Base-by-base conservation (phyloP, 2,329 filamentous ascomycete species). In the Xylaria sp. region DNA sequence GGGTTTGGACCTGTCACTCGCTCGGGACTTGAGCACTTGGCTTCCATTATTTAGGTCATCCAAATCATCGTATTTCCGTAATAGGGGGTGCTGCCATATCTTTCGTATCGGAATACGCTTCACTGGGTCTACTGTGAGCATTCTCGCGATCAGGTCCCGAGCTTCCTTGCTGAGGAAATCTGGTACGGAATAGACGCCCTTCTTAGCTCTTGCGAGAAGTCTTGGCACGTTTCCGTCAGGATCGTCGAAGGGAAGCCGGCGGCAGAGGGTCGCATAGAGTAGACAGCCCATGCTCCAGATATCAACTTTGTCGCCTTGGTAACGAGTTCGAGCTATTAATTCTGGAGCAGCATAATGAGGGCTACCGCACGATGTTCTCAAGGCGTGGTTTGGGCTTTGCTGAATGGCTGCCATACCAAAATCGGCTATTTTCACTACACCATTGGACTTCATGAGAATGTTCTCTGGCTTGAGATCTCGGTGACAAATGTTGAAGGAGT, bases 381-480 rank as follows among this genome's bases (percentile, higher is more conserved):
- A 86, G 76, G 90, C 90, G 72, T 93, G 90, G 9, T 89, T 91
- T 28, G 89, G 86, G 3, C 92, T 92, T 78, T 98, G 95, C 70
- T 91, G 89, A 48, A 98, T 84, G 3, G 95, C 95, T 52, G 96
- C 96, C 94, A 99, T 97, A 48, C 96, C 95, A 79, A 99, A 99
- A 79, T 99, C 96, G 60, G 95, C 95, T 74, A 99, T 90, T 81
- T 98, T 99, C 79, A 98, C 90, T 66, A 92, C 89, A 61, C 91
- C 87, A 55, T 90, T 83, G 3, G 84, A 83, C 65, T 94, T 94
- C 59, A 99, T 85, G 20, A 99, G 85, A 53, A 99, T 97, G 75
- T 99, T 99, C 81, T 99, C 96, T 0, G 94, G 96, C 80, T 99
- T 99, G 61, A 99, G 84, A 74, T 99, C 96, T 28, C 96, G 92